Conservation (phyloP, 306 rosid genomes). For the Lupinus albus region DNA sequence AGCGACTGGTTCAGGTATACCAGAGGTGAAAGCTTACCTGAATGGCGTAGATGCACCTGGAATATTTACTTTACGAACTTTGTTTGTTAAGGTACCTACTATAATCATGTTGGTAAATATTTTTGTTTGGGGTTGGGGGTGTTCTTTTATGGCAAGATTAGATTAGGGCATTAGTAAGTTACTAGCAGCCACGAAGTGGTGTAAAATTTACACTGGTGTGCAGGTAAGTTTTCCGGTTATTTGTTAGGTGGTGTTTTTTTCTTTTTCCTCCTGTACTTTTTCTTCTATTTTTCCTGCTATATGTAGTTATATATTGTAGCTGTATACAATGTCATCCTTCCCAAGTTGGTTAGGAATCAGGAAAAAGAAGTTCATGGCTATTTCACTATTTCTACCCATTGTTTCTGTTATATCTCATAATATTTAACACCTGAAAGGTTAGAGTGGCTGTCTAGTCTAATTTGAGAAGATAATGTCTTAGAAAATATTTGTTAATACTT, state of each 20-base stretch:
- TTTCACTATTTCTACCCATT: not conserved
- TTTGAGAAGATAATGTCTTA: conserved; percentile 10
- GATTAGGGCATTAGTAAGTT: not conserved
- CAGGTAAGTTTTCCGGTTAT: not conserved
- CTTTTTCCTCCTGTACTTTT: not conserved
- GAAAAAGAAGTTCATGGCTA: not conserved
- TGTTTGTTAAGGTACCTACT: conserved; percentile 72
- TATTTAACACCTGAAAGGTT: conserved; percentile 13
- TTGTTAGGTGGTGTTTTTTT: not conserved
- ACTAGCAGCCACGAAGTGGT: not conserved
- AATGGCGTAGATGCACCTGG: conserved; percentile 96
- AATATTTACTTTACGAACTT: conserved; percentile 61
- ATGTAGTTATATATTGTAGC: not conserved
- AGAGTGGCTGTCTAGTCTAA: not conserved
- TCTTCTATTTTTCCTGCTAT: not conserved
- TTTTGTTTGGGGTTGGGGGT: not conserved
- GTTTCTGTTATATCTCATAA: not conserved
- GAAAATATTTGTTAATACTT: conserved; percentile 2
- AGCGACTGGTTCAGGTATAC: conserved; percentile 91
- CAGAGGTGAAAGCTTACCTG: conserved; percentile 94
- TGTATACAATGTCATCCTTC: not conserved
- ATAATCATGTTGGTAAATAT: not conserved
- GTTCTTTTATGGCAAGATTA: not conserved
- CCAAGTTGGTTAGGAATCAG: not conserved
- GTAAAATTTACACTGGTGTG: not conserved